phyloP scores from a whole-genome alignment of 768 basidiomycete species.

The Boletellus ananas region DNA sequence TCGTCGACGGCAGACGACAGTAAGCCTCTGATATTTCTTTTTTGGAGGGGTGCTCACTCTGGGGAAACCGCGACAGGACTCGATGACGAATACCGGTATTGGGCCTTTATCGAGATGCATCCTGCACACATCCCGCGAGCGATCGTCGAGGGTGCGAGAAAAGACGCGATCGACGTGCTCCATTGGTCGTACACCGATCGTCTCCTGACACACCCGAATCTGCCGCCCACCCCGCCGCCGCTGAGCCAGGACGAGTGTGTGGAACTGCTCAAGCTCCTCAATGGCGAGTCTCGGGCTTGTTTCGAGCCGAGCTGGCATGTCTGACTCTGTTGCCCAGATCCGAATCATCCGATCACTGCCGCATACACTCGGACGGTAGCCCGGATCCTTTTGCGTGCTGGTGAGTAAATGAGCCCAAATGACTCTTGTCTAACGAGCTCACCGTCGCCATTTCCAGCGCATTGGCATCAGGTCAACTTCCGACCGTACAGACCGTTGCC shows the following conservation, averaged over 20 bases:
- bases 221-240: conserved; percentile 49
- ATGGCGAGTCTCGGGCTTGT: conserved; percentile 18
- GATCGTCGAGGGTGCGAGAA: conserved; percentile 51
- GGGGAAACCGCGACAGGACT: conserved; percentile 42
- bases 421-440: no score
- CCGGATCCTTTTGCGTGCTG: conserved; percentile 63
- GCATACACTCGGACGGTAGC: conserved; percentile 64
- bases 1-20: conserved; percentile 38
- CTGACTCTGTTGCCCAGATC: conserved; percentile 11
- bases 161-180: conserved; percentile 70
- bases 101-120: conserved; percentile 76
- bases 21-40: conserved; percentile 22
- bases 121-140: conserved; percentile 60
- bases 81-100: conserved; percentile 76
- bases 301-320: background rate
- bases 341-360: conserved; percentile 25
- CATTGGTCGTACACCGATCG: conserved; percentile 84
- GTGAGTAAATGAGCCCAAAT: conserved; percentile 35
- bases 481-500: conserved; percentile 67
- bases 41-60: background rate
- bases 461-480: conserved; percentile 71
- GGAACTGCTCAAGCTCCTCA: conserved; percentile 61
- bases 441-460: conserved; percentile 31
- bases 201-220: conserved; percentile 55
- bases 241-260: conserved; percentile 77